Conservation (phyloP, 1,284 basidiomycete species). For the Ustilago vetiveriae region DNA sequence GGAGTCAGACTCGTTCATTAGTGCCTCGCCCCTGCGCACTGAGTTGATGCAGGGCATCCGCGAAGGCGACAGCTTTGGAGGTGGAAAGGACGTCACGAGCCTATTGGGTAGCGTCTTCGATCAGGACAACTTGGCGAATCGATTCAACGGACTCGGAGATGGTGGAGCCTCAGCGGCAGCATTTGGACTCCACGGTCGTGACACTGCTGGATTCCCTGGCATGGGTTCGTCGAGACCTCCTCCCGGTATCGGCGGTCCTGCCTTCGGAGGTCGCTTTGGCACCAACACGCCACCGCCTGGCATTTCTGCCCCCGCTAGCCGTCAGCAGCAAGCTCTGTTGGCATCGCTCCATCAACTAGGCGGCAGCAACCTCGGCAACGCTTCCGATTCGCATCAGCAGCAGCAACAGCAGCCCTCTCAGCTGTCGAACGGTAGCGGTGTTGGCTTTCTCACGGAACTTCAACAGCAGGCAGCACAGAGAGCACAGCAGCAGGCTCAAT, state of each 20-base stretch:
- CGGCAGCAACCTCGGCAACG: constrained; percentile 10
- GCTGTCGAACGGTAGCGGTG: constrained; percentile 34
- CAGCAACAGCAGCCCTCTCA: constrained; percentile 29
- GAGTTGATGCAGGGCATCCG: constrained; percentile 35
- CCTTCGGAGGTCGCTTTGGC: constrained; percentile 33
- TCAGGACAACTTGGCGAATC: constrained; percentile 22
- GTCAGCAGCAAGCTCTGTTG: constrained; percentile 51
- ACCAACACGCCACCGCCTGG: constrained; percentile 46
- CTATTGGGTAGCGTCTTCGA: constrained; percentile 55
- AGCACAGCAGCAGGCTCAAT: constrained; percentile 43
- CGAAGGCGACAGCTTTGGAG: constrained; percentile 16
- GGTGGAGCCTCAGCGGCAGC: constrained; percentile 28
- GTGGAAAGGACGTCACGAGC: constrained; percentile 48
- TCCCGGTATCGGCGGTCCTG: constrained; percentile 44
- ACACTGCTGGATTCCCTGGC: constrained; percentile 28
- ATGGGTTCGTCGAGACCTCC: constrained; percentile 36
- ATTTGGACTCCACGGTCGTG: constrained; percentile 33
- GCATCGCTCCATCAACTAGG: constrained; percentile 46
- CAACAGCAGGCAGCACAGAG: constrained; percentile 45
- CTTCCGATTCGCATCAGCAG: constrained; percentile 27
- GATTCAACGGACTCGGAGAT: constrained; percentile 27
- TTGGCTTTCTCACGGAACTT: constrained; percentile 41
- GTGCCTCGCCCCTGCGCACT: constrained; percentile 38
- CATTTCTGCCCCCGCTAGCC: constrained; percentile 37
- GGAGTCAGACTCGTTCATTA: constrained; percentile 48